A percentile compares a stretch with the other conserved stretches of the same genome.
These are phyloP conservation scores for Fusarium sp. DNA, from an alignment of 2,329 filamentous ascomycete species.

Conservation along the genomic window DNA sequence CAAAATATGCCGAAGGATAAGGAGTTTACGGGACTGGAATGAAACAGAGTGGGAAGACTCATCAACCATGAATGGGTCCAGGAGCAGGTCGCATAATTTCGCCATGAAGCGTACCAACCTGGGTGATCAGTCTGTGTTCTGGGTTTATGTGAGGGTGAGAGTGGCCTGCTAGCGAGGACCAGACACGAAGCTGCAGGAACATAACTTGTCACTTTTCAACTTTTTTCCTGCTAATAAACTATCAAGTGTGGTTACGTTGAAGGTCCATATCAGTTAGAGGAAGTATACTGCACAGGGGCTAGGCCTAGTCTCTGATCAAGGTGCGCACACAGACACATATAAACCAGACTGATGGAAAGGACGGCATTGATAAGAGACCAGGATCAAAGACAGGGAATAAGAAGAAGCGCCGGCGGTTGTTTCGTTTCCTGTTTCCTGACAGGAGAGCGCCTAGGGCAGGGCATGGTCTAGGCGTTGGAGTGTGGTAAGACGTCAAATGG, in stretches of 20 bases:
- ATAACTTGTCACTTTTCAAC: slow-evolving; percentile 41
- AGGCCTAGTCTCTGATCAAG: slow-evolving; percentile 10
- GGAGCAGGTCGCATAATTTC: slow-evolving; percentile 32
- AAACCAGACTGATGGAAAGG: slow-evolving; percentile 11
- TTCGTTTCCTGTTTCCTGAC: slow-evolving; percentile 46
- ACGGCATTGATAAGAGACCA: slow-evolving; percentile 26
- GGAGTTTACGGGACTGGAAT: slow-evolving; percentile 13
- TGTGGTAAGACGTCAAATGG: slow-evolving; percentile 24
- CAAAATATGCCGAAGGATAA: slow-evolving; percentile 19
- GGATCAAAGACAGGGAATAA: slow-evolving; percentile 31
- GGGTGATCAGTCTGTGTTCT: slow-evolving; percentile 16
- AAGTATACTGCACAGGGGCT: slow-evolving; percentile 7
- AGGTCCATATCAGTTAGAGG: slow-evolving; percentile 18
- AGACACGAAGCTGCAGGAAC: slow-evolving; percentile 31
- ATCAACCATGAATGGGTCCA: slow-evolving; percentile 28
- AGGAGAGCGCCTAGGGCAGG: slow-evolving; percentile 42
- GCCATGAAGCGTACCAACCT: slow-evolving; percentile 26
- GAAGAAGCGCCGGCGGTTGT: slow-evolving; percentile 46
- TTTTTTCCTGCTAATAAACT: slow-evolving; percentile 5
- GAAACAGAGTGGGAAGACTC: slow-evolving; percentile 32
- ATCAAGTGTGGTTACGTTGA: slow-evolving; percentile 13
- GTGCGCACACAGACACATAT: slow-evolving; percentile 3
- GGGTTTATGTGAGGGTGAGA: slow-evolving; percentile 16
- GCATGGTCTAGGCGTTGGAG: slow-evolving; percentile 16
- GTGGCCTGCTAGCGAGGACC: slow-evolving; percentile 20